Evolutionary conservation across 139 green algal species (phyloP).

Genomic region (Diplosphaera chodatii): DNA sequence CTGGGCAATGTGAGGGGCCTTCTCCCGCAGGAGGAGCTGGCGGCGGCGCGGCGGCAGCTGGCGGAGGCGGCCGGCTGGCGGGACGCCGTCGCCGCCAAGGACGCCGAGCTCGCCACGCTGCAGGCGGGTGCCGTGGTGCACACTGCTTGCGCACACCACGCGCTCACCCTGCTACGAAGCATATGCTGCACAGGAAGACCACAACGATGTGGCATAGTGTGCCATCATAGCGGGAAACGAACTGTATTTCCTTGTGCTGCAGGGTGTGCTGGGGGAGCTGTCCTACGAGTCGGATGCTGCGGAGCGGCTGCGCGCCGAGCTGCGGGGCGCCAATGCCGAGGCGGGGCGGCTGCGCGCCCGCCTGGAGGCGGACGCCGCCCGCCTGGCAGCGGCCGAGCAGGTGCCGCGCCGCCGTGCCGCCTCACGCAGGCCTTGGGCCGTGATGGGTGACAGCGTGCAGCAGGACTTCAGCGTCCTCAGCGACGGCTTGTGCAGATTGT

Average conservation of each 20-base stretch:
- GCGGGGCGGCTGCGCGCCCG: slow-evolving; percentile 20
- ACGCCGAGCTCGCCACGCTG: slow-evolving; percentile 44
- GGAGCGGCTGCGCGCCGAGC: slow-evolving; percentile 32
- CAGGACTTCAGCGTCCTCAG: no score
- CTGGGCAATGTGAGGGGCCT: no score
- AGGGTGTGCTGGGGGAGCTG: slow-evolving; percentile 51
- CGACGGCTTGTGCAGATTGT: no score
- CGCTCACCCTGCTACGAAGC: no score
- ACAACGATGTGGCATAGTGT: no score
- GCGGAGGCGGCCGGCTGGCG: slow-evolving; percentile 19
- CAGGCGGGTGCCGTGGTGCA: no score
- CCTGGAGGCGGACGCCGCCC: neutral
- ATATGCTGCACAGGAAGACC: no score
- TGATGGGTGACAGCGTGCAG: no score
- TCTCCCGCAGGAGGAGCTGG: slow-evolving; percentile 1
- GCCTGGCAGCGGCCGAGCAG: neutral
- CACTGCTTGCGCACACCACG: no score
- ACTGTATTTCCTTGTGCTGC: slow-evolving; percentile 1
- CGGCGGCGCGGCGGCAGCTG: slow-evolving; percentile 3
- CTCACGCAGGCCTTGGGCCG: neutral
- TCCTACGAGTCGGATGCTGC: slow-evolving; percentile 48
- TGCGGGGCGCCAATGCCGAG: neutral
- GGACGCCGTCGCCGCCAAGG: slow-evolving; percentile 28
- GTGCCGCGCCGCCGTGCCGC: neutral
- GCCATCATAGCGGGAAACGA: no score